A percentile compares a stretch with the other conserved stretches of the same genome.
Conservation (phyloP, 805 yeast genomes). For the Yueomyces sinensis region DNA sequence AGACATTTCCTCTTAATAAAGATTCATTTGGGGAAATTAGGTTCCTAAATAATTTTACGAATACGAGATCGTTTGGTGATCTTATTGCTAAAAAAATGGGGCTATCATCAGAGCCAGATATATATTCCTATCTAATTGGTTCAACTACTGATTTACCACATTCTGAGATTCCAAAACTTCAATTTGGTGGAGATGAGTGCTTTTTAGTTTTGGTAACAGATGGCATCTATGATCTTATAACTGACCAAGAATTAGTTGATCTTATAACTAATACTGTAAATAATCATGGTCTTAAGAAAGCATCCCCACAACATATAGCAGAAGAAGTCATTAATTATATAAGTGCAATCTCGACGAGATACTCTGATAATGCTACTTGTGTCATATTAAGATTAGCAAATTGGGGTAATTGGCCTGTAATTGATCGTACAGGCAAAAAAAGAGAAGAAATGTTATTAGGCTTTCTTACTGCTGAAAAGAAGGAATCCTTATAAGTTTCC, state of each 20-base stretch:
- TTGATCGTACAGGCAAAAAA: constrained; percentile 70
- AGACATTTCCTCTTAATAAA: constrained; percentile 41
- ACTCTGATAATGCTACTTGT: constrained; percentile 91
- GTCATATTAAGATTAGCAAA: constrained; percentile 65
- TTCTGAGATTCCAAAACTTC: constrained; percentile 22
- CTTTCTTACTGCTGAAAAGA: too few relatives aligned
- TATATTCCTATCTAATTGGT: constrained; percentile 57
- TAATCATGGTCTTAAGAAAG: constrained; percentile 46
- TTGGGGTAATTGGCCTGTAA: constrained; percentile 88
- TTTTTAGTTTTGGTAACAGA: constrained; percentile 76
- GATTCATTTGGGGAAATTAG: constrained; percentile 92
- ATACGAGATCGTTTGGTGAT: constrained; percentile 93
- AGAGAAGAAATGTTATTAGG: constrained; percentile 70
- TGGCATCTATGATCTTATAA: constrained; percentile 69
- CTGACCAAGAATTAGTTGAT: constrained; percentile 89
- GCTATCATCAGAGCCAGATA: constrained; percentile 85
- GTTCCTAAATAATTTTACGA: constrained; percentile 64
- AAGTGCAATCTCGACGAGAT: constrained; percentile 64
- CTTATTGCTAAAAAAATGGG: constrained; percentile 68
- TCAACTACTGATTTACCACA: constrained; percentile 32
- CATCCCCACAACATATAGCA: constrained; percentile 78
- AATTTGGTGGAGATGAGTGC: constrained; percentile 74
- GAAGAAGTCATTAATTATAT: constrained; percentile 74
- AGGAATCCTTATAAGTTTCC: constrained; percentile 3
- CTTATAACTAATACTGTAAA: constrained; percentile 57